phyloP scores from a whole-genome alignment of 2,329 filamentous ascomycete genomes.

The Ophiosphaerella herpotricha region DNA sequence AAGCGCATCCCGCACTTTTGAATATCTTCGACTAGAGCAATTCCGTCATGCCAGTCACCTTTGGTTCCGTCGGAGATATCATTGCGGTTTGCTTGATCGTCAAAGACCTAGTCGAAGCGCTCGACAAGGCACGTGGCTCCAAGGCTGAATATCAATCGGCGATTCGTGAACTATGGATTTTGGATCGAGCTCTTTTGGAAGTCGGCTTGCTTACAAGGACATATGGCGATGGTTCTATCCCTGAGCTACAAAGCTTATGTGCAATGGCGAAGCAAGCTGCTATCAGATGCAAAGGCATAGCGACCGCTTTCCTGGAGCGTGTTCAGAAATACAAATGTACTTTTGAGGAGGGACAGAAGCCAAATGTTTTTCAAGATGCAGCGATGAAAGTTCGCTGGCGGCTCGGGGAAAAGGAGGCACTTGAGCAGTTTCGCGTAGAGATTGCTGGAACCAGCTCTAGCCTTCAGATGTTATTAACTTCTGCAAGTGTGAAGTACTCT shows the following conservation, averaged over 20 bases:
- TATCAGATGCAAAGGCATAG: constrained; percentile 3
- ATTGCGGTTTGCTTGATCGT: constrained; percentile 31
- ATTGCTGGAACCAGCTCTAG: constrained; percentile 8
- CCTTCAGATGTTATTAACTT: constrained; percentile 13
- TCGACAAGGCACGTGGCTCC: constrained; percentile 36
- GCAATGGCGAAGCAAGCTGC: constrained; percentile 9
- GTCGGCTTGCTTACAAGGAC: constrained; percentile 16
- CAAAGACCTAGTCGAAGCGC: constrained; percentile 33
- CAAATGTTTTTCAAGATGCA: constrained; percentile 1
- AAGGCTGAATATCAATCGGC: constrained; percentile 35
- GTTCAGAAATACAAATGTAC: constrained; percentile 10
- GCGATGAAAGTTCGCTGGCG: constrained; percentile 14
- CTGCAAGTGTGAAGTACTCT: constrained; percentile 8
- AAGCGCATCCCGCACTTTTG: too few species aligned
- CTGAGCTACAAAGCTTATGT: constrained; percentile 6
- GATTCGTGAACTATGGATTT: constrained; percentile 28
- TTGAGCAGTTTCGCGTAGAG: constrained; percentile 15
- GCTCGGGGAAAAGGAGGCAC: constrained; percentile 12
- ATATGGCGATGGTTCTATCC: constrained; percentile 3
- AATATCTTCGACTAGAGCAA: too few species aligned
- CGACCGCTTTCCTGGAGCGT: constrained; percentile 1
- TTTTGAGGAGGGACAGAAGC: constrained; percentile 2
- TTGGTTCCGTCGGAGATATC: constrained; percentile 37
- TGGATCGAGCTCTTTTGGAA: constrained; percentile 18
- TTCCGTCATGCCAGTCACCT: constrained; percentile 23